Evolutionary conservation across 2,329 filamentous ascomycete genomes (phyloP).

Genomic region (Ophiocordyceps camponoti-leonardi): DNA sequence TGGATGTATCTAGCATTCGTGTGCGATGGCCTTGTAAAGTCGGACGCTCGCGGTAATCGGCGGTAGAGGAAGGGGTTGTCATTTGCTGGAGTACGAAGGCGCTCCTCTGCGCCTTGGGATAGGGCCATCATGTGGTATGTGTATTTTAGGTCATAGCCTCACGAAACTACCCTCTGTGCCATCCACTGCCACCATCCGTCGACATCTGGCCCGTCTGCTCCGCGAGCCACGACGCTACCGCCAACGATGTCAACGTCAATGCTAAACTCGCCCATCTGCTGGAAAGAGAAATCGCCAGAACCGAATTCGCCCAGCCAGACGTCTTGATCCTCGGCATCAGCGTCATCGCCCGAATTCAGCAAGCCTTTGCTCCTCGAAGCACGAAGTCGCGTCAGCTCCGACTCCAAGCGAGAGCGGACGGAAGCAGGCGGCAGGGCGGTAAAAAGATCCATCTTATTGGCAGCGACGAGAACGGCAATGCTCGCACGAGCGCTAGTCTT

Average conservation of each 20-base stretch:
- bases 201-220: slow-evolving; percentile 35
- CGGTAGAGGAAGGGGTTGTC: background rate
- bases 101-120: too few relatives aligned
- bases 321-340: slow-evolving; percentile 54
- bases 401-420: slow-evolving; percentile 59
- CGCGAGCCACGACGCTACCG: slow-evolving; percentile 51
- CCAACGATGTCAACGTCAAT: slow-evolving; percentile 61
- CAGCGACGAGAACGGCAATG: slow-evolving; percentile 66
- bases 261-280: slow-evolving; percentile 68
- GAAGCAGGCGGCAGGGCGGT: slow-evolving; percentile 69
- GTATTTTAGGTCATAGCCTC: slow-evolving; percentile 3
- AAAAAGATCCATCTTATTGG: slow-evolving; percentile 93
- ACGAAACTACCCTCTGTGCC: slow-evolving; percentile 45
- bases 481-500: slow-evolving; percentile 16
- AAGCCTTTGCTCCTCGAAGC: slow-evolving; percentile 63
- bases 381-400: slow-evolving; percentile 65
- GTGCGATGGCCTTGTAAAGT: background rate
- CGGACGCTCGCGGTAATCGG: too few relatives aligned
- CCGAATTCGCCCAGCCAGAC: slow-evolving; percentile 73
- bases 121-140: too few relatives aligned
- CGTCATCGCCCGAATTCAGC: slow-evolving; percentile 57
- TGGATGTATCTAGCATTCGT: background rate
- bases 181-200: slow-evolving; percentile 89
- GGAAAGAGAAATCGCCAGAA: slow-evolving; percentile 61
- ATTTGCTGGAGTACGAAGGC: background rate